Evolutionary conservation across 2,329 filamentous ascomycete genomes (phyloP).

Genomic region (Microsporum ferrugineum): DNA sequence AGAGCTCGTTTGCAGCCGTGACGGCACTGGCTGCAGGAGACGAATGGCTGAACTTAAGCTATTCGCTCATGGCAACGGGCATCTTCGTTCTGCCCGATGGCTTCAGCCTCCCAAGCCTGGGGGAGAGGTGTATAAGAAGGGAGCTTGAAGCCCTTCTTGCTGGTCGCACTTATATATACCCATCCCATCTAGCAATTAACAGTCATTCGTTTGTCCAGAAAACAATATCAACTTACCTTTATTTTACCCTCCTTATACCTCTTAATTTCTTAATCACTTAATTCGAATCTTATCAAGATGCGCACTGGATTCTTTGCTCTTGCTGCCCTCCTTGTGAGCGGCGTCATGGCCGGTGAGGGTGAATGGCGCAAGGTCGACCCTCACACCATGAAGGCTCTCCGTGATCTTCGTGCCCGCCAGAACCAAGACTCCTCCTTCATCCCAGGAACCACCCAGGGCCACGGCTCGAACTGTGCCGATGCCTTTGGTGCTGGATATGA

Average conservation of each 20-base stretch:
- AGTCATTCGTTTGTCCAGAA: neutral
- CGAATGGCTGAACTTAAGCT: neutral
- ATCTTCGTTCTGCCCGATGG: neutral
- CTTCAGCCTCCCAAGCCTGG: neutral
- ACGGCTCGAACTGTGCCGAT: constrained; percentile 9
- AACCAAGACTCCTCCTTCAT: constrained; percentile 8
- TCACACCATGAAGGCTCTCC: neutral
- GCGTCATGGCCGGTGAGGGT: constrained; percentile 4
- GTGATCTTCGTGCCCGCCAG: neutral
- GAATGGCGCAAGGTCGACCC: constrained; percentile 5
- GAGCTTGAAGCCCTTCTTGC: neutral
- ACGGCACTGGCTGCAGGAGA: neutral
- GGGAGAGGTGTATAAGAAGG: neutral
- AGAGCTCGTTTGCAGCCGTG: neutral
- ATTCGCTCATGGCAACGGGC: neutral
- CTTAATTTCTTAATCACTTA: neutral
- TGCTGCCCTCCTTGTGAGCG: constrained; percentile 4
- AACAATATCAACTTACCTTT: neutral
- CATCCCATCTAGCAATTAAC: neutral
- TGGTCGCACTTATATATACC: neutral
- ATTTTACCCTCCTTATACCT: neutral
- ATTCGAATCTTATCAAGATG: constrained; percentile 5
- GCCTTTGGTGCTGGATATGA: constrained; percentile 14
- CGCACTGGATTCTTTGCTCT: constrained; percentile 6
- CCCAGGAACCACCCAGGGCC: constrained; percentile 7